Conservation (phyloP, 2,329 filamentous ascomycete genomes). For the Trichoderma brevicompactum region DNA sequence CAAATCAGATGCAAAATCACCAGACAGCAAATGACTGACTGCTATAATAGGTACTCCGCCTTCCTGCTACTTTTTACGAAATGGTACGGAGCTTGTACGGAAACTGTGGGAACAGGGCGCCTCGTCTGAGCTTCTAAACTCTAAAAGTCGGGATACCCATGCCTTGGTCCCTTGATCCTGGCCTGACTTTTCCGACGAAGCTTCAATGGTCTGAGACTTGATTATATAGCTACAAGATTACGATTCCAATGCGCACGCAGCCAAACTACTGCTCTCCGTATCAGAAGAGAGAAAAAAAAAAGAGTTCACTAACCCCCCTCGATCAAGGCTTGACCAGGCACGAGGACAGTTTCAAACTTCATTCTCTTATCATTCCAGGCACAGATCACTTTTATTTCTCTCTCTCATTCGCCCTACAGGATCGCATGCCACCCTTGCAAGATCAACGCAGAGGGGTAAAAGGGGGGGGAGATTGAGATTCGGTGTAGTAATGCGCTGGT, state of each 20-base stretch:
- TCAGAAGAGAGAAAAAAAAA: too few relatives aligned
- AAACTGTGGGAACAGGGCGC: constrained; percentile 16
- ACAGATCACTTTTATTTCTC: background rate
- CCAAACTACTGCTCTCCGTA: too few relatives aligned
- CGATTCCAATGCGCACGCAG: too few relatives aligned
- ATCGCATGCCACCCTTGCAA: background rate
- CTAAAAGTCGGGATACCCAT: constrained; percentile 19
- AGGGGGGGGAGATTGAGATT: background rate
- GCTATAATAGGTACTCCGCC: background rate
- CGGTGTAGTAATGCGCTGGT: constrained; percentile 1
- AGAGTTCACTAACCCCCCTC: too few relatives aligned
- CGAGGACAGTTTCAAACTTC: too few relatives aligned
- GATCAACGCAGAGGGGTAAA: background rate
- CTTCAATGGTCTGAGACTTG: constrained; percentile 24
- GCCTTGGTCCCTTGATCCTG: constrained; percentile 4
- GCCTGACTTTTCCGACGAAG: constrained; percentile 22
- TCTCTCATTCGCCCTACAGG: background rate
- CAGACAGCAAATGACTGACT: background rate
- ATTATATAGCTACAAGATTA: background rate
- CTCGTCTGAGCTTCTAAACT: constrained; percentile 15
- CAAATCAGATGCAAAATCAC: background rate
- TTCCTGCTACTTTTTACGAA: too few relatives aligned
- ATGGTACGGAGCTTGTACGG: background rate
- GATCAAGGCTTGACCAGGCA: too few relatives aligned
- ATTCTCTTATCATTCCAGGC: background rate